phyloP scores from a whole-genome alignment of 2,329 filamentous ascomycete species.

The Tetracladium maxilliforme region DNA sequence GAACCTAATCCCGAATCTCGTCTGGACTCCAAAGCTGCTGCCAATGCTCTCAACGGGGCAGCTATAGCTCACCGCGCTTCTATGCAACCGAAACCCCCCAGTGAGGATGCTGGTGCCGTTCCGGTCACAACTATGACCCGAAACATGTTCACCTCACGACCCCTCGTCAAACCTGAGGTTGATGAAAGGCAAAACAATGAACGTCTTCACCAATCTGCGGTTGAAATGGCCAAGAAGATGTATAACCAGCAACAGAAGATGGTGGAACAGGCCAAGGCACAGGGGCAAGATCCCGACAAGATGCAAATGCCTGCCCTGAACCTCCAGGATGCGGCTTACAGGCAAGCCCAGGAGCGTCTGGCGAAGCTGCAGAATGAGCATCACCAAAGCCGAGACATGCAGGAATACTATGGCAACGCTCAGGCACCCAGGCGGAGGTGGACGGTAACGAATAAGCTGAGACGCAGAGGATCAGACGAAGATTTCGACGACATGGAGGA shows the following conservation, averaged over 20 bases:
- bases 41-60: slow-evolving; percentile 59
- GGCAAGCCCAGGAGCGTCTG: slow-evolving; percentile 69
- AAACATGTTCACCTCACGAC: slow-evolving; percentile 65
- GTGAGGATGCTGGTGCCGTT: slow-evolving; percentile 49
- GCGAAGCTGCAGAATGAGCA: slow-evolving; percentile 66
- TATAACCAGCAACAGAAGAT: slow-evolving; percentile 54
- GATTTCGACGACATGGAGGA: slow-evolving; percentile 51
- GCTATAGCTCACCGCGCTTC: slow-evolving; percentile 47
- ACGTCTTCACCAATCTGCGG: slow-evolving; percentile 63
- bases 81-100: slow-evolving; percentile 25
- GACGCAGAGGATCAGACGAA: slow-evolving; percentile 44
- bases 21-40: slow-evolving; percentile 40
- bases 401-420: slow-evolving; percentile 60
- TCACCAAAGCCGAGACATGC: slow-evolving; percentile 44
- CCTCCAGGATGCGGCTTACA: slow-evolving; percentile 77
- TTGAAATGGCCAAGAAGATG: slow-evolving; percentile 84
- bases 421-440: slow-evolving; percentile 23
- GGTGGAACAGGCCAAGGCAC: slow-evolving; percentile 12
- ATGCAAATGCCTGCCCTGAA: slow-evolving; percentile 38
- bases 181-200: slow-evolving; percentile 63
- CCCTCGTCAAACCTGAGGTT: slow-evolving; percentile 55
- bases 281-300: slow-evolving; percentile 9
- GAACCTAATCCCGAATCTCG: slow-evolving; percentile 4
- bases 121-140: slow-evolving; percentile 53
- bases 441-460: slow-evolving; percentile 37